phyloP scores from a whole-genome alignment of 2,329 filamentous ascomycete genomes.

The Hansfordia pulvinata region DNA sequence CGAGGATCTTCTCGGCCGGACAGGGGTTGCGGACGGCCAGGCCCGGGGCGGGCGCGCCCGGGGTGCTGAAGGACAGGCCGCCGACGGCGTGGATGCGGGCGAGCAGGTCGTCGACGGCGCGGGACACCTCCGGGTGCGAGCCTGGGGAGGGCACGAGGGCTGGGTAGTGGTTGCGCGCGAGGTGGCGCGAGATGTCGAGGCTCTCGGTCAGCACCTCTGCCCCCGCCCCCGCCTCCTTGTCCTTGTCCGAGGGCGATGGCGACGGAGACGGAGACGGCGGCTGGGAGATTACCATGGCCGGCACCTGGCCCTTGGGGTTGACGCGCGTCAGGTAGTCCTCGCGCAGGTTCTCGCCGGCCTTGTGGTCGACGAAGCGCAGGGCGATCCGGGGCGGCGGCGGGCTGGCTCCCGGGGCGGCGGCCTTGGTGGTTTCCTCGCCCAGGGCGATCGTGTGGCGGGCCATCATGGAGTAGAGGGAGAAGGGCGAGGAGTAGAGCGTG shows the following conservation, averaged over 20 bases:
- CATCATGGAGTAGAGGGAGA: conserved; percentile 27
- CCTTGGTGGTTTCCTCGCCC: conserved; percentile 1
- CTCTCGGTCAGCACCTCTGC: conserved; percentile 4
- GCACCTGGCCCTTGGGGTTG: conserved; percentile 7
- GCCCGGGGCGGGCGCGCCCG: conserved; percentile 4
- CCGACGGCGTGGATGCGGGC: conserved; percentile 4
- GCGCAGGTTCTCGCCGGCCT: conserved; percentile 4
- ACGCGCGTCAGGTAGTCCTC: conserved; percentile 6
- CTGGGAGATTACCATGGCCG: too few relatives aligned
- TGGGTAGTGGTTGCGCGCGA: conserved; percentile 5
- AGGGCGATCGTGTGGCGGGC: conserved; percentile 6
- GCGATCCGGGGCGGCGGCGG: conserved; percentile 2
- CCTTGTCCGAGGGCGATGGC: conserved; percentile 2
- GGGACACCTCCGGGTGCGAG: conserved; percentile 1
- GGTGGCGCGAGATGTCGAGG: conserved; percentile 4
- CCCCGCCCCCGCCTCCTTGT: too few relatives aligned
- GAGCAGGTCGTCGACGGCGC: conserved; percentile 3
- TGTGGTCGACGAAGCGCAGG: conserved; percentile 4
- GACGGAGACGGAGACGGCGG: too few relatives aligned
- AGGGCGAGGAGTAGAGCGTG: conserved; percentile 20
- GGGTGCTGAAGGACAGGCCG: conserved; percentile 5
- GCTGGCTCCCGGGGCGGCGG: too few relatives aligned
- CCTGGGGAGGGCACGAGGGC: conserved; percentile 4
- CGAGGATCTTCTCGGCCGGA: conserved; percentile 4
- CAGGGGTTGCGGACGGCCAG: conserved; percentile 3